Percentiles rank a stretch among this genome's conserved stretches.
Conservation (phyloP, 176 grass and related monocot species). For the Bromus sterilis region DNA sequence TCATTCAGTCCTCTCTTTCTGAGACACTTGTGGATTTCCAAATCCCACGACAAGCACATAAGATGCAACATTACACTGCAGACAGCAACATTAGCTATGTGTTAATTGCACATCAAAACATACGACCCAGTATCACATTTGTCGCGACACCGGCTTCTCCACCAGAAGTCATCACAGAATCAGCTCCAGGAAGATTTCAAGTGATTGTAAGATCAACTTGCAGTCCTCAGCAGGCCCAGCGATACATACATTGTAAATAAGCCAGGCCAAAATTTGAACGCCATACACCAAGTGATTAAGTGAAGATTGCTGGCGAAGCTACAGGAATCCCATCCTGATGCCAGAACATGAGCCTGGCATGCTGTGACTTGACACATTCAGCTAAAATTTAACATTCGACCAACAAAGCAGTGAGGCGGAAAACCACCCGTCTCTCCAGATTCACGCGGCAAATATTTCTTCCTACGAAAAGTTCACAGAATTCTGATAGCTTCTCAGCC, state of each 20-base stretch:
- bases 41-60: slow-evolving; percentile 16
- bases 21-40: background rate
- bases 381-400: background rate
- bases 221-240: background rate
- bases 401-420: background rate
- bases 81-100: background rate
- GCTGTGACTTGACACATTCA: background rate
- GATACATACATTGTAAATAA: slow-evolving; percentile 4
- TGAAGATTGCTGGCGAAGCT: background rate
- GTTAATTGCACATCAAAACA: background rate
- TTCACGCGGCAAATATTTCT: background rate
- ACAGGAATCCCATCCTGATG: background rate
- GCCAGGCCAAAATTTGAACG: background rate
- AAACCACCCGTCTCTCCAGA: background rate
- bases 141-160: background rate
- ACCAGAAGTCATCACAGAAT: background rate
- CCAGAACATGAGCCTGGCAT: background rate
- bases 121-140: background rate
- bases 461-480: no score
- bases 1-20: background rate
- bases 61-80: background rate
- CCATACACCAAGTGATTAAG: background rate
- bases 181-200: slow-evolving; percentile 13
- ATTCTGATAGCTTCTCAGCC: no score
- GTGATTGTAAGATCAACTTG: slow-evolving; percentile 3